Evolutionary conservation across 148 eudicot species (phyloP), one percentile per base, ranked within the genome.

Genomic region (Spergularia marina): DNA sequence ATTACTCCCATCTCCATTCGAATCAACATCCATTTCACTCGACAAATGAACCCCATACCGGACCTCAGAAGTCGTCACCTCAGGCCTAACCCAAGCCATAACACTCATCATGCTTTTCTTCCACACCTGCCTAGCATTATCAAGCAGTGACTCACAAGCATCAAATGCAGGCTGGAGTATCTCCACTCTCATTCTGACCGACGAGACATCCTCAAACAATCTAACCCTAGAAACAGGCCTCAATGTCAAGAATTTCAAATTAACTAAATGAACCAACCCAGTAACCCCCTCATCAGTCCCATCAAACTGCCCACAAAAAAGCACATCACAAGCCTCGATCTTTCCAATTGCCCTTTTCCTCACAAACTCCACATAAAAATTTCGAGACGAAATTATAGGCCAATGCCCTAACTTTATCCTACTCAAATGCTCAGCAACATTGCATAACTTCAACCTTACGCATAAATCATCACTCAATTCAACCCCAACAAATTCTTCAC

Each of bases 71-170:
- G 88, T 88, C 25, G 84, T 80, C 60, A 95, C 90, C 86, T 95
- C 99, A 15, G 99, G 99, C 40, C 98, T 85, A 69, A 92, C 79
- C 99, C 99, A 95, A 55, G 84, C 86, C 97, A 95, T 92, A 65
- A 86, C 91, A 81, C 68, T 90, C 93, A 87, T 88, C 97, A 95
- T 89, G 76, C 97, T 89, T 83, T 77, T 95, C 65, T 85, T 92
- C 99, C 99, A 95, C 68, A 80, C 60, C 78, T 84, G 89, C 87
- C 90, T 91, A 18, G 79, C 72, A 77, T 73, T 77, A 53, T 95
- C 98, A 59, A 91, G 72, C 68, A 95, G 87, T 16, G 98, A 88
- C 57, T 85, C 92, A 82, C 96, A 89, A 39, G 91, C 96, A 85
- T 82, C 87, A 81, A 95, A 95, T 25, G 88, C 85, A 67, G 75